A percentile compares a stretch with the other conserved stretches of the same genome.
These are phyloP conservation scores for Backusella sp. DNA, from an alignment of 192 early-diverging fungal genomes.

Conservation along the genomic window DNA sequence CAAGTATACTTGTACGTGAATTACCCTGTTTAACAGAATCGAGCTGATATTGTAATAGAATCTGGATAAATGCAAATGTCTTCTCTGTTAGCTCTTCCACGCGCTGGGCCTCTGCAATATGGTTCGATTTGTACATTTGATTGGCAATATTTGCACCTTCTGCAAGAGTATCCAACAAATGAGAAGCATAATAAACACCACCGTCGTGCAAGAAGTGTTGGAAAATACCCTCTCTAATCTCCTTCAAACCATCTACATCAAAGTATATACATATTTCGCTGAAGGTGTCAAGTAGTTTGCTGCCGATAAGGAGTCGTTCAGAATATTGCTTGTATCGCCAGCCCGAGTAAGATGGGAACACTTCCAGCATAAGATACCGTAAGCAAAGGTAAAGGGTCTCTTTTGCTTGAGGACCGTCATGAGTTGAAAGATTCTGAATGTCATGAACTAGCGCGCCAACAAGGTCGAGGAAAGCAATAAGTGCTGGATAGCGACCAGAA, in stretches of 20 bases:
- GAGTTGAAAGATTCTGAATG: constrained; percentile 22
- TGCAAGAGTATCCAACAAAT: constrained; percentile 44
- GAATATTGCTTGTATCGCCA: constrained; percentile 34
- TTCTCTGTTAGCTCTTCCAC: constrained; percentile 35
- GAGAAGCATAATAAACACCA: constrained; percentile 43
- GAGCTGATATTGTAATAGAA: constrained; percentile 31
- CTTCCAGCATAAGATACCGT: constrained; percentile 24
- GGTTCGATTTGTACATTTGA: constrained; percentile 30
- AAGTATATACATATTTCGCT: constrained; percentile 20
- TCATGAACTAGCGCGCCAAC: constrained; percentile 19
- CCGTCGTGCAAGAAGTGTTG: constrained; percentile 49
- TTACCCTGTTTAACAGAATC: constrained; percentile 1
- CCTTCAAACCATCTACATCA: constrained; percentile 4
- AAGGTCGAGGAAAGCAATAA: constrained; percentile 32
- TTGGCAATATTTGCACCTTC: constrained; percentile 35
- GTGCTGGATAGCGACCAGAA: constrained; percentile 21
- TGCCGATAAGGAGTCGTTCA: constrained; percentile 29
- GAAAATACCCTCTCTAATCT: constrained; percentile 37
- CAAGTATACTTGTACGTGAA: constrained; percentile 33
- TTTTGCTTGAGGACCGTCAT: constrained; percentile 6
- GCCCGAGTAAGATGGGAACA: constrained; percentile 32
- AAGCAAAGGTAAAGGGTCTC: constrained; percentile 21
- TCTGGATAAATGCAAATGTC: constrained; percentile 41
- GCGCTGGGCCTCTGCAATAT: constrained; percentile 11
- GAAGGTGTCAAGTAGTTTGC: constrained; percentile 26